Base-by-base conservation (phyloP, 768 basidiomycete species). In the Gautieria morchelliformis region DNA sequence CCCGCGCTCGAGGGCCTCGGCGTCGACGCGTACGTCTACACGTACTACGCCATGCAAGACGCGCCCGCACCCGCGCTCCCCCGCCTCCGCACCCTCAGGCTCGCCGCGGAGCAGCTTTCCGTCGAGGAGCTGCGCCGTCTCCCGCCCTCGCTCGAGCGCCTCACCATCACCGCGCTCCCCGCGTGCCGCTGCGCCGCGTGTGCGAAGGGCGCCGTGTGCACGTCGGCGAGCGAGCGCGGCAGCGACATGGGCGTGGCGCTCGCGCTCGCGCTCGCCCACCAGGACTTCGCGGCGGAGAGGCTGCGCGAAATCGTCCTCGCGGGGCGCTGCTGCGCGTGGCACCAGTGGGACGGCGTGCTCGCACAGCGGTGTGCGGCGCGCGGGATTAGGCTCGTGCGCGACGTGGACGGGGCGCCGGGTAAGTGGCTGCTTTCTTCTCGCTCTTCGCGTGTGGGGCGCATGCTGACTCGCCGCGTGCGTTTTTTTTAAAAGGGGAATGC, bases 101-200 rank as follows among this genome's bases (percentile, higher is more conserved):
- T 52, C 5, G 32, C 51, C 35, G 51, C 51, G 24, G 51, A 52
- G 24, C 2, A 15, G 10, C 35, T 52, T 3, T 52, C 51, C 3
- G 22, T 15, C 33, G 35, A 35, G 24, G 33, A 37, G 8, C 51
- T 52, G 4, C 37, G 51, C 17, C 51, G 33, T 4, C 33, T 52
- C 33, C 51, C 51, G 17, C 51, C 33, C 1, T 40, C 19, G 17
- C 33, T 52, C 15, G 33, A 52, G 5, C 11, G 5, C 2, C 37
- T 52, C 33, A 52, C 12, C 4, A 52, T 52, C 51, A 52, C 51
- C 33, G 51, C 51, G 20, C 51, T n/a, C n/a, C 51, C 51, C 51
- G 15, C 40, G 33, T 52, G 51, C 51, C 2, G 35, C n/a, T n/a
- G n/a, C n/a, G n/a, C n/a, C n/a, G n/a, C 33, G 5, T 52, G 51